Percentiles rank a stretch among this genome's conserved stretches.
Conservation (phyloP, 139 green algal genomes). For the Protoeuglena noctilucae region DNA sequence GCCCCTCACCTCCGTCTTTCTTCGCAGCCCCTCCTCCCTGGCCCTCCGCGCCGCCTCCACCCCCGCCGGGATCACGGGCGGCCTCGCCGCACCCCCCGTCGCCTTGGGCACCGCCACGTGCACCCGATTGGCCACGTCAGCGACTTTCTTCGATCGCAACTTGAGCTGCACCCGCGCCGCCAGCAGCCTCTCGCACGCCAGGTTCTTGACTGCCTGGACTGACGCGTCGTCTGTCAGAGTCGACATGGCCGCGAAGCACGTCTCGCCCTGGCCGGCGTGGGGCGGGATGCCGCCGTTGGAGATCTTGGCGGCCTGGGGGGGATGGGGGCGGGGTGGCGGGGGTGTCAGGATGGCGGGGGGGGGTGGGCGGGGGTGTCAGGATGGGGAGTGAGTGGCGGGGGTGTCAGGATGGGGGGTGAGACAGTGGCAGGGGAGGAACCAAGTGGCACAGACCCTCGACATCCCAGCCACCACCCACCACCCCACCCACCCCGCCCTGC, state of each 20-base stretch:
- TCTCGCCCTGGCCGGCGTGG: conserved; percentile 17
- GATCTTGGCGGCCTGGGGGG: not conserved
- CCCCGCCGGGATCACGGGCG: conserved; percentile 63
- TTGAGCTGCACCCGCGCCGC: conserved; percentile 80
- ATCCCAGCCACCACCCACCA: no score
- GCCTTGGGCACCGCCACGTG: conserved; percentile 78
- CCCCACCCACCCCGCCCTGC: no score
- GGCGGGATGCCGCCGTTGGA: not conserved
- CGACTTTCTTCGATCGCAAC: conserved; percentile 65
- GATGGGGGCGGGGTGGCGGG: no score
- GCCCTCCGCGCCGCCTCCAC: conserved; percentile 27
- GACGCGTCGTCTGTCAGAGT: conserved; percentile 81
- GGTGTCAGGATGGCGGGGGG: no score
- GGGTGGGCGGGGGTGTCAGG: no score
- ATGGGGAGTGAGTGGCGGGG: no score
- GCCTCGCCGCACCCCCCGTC: conserved; percentile 29
- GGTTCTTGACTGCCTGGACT: conserved; percentile 72
- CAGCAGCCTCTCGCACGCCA: conserved; percentile 84
- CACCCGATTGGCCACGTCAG: conserved; percentile 77
- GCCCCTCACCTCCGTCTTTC: conserved; percentile 50
- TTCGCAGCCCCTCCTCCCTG: no score
- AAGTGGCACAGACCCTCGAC: no score
- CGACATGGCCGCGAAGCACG: conserved; percentile 60
- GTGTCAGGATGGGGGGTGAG: no score
- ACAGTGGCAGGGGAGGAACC: no score